Evolutionary conservation across 1,284 basidiomycete genomes (phyloP), one percentile per base, ranked within the genome.

Genomic region (Somion occarium): DNA sequence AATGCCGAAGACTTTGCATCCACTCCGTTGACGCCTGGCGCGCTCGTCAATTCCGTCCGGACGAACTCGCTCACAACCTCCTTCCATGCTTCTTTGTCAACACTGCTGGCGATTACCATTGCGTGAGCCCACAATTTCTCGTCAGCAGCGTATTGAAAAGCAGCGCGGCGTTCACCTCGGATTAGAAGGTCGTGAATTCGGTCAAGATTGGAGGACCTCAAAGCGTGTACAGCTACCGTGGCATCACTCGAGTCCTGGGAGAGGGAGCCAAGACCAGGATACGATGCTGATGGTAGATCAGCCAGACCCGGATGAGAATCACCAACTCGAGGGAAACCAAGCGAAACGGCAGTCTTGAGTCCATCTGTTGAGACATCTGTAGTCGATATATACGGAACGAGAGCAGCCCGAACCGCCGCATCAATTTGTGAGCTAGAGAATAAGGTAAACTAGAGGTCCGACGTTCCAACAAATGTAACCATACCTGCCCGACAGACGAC

Each of bases 41-140:
- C 72, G 22, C 66, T 66, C 5, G 79, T 79, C 5, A 99, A 73
- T 64, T 98, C 97, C 20, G 82, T 77, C 38, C 81, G 79, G 37
- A 96, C 71, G 63, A 99, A 99, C 55, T 94, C 89, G 37, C 78
- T 81, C 0, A 96, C 92, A 3, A 88, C 88, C 55, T 94, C 91
- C 64, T 89, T 90, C 93, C 94, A 98, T 3, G 91, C 80, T 27
- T 96, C 93, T 60, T 91, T 91, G 66, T 96, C 96, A 47, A 98
- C 80, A 50, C 91, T 89, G 63, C 91, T 95, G 5, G 97, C 86
- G 55, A 99, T 95, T 44, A 98, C 73, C 79, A 99, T 84, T 1
- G 97, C 97, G 67, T 99, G 97, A 1, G 93, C 85, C 94, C 95
- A 99, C 25, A 99, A 71, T 59, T 82, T 87, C 64, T 94, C 82